Evolutionary conservation across 2,329 filamentous ascomycete genomes (phyloP).

Genomic region (Penicillium decumbens): DNA sequence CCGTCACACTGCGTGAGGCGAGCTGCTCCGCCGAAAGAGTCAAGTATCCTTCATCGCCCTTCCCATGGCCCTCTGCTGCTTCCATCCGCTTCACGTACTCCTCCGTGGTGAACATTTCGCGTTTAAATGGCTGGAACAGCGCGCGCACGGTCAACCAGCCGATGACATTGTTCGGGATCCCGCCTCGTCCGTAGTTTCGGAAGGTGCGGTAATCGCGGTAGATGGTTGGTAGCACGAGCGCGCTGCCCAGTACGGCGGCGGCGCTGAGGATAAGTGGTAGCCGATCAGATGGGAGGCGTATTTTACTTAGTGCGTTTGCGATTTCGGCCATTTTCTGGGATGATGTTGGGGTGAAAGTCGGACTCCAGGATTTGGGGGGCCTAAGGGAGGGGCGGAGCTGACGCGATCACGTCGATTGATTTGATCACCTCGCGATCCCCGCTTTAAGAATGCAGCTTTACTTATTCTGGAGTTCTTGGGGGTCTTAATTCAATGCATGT

Average conservation of each 20-base stretch:
- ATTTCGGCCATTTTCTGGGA: constrained; percentile 1
- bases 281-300: constrained; percentile 10
- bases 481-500: background rate
- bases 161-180: constrained; percentile 33
- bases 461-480: no score
- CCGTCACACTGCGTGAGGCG: constrained; percentile 7
- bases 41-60: constrained; percentile 18
- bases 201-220: constrained; percentile 37
- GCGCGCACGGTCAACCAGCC: constrained; percentile 32
- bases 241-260: constrained; percentile 13
- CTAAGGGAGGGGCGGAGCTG: background rate
- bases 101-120: constrained; percentile 29
- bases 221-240: constrained; percentile 19
- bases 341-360: background rate
- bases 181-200: constrained; percentile 35
- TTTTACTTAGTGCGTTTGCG: background rate
- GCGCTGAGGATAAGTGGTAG: constrained; percentile 18
- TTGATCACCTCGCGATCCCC: no score
- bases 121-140: constrained; percentile 23
- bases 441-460: no score
- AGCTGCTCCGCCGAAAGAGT: constrained; percentile 17
- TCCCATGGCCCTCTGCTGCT: constrained; percentile 22
- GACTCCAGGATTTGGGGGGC: background rate
- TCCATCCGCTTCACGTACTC: constrained; percentile 24
- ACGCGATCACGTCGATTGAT: background rate